Conservation (phyloP, 2,329 filamentous ascomycete species). For the Thelonectria discophora region DNA sequence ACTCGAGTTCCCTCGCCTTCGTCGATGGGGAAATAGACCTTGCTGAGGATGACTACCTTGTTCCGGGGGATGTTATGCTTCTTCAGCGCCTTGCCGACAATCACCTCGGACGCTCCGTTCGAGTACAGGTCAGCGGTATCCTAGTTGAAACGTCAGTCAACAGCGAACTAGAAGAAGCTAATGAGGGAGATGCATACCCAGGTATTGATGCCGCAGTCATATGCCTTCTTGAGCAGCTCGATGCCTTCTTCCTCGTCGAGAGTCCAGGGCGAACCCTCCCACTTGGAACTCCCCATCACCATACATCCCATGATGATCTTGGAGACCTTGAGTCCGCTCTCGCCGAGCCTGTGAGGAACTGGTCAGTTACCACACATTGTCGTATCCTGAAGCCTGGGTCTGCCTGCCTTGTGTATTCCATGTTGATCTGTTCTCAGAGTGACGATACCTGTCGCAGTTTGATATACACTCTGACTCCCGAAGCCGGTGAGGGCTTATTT, state of each 20-base stretch:
- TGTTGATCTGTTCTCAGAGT: constrained; percentile 17
- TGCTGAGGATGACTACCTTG: constrained; percentile 61
- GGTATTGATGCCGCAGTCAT: constrained; percentile 70
- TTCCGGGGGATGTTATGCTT: constrained; percentile 65
- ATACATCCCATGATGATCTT: constrained; percentile 51
- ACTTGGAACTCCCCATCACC: constrained; percentile 45
- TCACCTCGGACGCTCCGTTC: constrained; percentile 63
- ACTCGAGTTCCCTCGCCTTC: constrained; percentile 47
- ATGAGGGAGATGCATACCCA: constrained; percentile 48
- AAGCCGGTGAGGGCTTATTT: neutral
- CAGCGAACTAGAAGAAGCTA: neutral
- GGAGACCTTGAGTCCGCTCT: constrained; percentile 53
- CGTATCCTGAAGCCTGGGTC: constrained; percentile 10
- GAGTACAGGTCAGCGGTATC: constrained; percentile 61
- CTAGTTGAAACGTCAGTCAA: constrained; percentile 42
- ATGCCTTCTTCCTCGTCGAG: constrained; percentile 52
- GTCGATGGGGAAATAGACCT: constrained; percentile 57
- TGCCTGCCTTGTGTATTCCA: constrained; percentile 33
- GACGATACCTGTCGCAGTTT: constrained; percentile 9
- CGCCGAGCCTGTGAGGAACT: constrained; percentile 45
- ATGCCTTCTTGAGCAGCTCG: constrained; percentile 69
- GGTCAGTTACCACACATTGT: constrained; percentile 19
- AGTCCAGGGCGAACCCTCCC: constrained; percentile 43
- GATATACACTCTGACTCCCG: neutral
- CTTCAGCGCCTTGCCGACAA: constrained; percentile 67